These are phyloP conservation scores for Phanerochaete carnosa DNA, from an alignment of 768 basidiomycete genomes.

Conservation along the genomic window DNA sequence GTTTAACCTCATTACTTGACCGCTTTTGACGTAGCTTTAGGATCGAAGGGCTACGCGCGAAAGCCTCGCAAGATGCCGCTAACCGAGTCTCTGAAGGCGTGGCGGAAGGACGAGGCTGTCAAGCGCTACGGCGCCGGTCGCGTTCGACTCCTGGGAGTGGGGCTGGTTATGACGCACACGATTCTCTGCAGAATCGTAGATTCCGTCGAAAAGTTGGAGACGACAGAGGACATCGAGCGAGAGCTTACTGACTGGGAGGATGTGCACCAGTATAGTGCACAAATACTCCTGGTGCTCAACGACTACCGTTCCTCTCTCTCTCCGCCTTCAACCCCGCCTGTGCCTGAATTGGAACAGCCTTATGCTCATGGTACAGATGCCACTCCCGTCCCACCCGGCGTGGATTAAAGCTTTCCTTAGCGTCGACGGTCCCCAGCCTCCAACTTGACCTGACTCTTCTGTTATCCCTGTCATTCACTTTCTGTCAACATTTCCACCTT, in stretches of 20 bases:
- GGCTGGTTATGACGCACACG: conserved; percentile 19
- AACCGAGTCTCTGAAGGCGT: conserved; percentile 10
- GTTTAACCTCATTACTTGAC: too few species aligned
- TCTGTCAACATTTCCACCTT: not conserved
- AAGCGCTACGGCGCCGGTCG: conserved; percentile 2
- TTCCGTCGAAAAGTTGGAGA: conserved; percentile 21
- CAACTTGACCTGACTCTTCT: not conserved
- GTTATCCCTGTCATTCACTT: conserved; percentile 1
- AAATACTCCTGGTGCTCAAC: not conserved
- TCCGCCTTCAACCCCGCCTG: too few species aligned
- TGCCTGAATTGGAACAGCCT: too few species aligned
- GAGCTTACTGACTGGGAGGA: conserved; percentile 13
- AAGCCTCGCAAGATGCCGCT: conserved; percentile 5
- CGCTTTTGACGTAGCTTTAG: too few species aligned
- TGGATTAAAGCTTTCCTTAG: not conserved
- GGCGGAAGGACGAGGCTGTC: conserved; percentile 11
- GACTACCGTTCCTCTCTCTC: not conserved
- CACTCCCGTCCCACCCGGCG: too few species aligned
- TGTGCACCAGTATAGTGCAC: not conserved
- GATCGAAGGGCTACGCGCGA: not conserved
- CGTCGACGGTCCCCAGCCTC: not conserved
- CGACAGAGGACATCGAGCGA: conserved; percentile 9
- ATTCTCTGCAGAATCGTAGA: conserved; percentile 23
- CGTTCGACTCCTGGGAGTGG: conserved; percentile 14
- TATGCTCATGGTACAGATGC: too few species aligned